These are phyloP conservation scores for Cardamine resedifolia DNA, from an alignment of 345 rosid species.

Conservation along the genomic window DNA sequence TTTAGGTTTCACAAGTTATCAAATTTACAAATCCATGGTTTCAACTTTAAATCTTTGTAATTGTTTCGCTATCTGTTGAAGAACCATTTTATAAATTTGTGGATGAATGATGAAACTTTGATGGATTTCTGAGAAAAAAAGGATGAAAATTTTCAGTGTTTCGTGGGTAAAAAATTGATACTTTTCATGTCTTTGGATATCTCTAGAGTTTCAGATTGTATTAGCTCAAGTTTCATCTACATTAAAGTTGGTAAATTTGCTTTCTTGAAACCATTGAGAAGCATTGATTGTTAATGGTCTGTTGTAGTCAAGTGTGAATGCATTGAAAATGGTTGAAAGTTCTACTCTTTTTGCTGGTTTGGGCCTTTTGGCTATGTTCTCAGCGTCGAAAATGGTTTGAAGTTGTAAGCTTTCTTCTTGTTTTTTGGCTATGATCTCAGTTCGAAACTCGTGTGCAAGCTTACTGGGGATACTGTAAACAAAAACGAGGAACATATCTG, in stretches of 20 bases:
- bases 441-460: slow-evolving; percentile 78
- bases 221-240: neutral
- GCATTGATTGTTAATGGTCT: neutral
- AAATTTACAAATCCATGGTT: neutral
- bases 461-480: slow-evolving; percentile 83
- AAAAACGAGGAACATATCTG: slow-evolving; percentile 89
- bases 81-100: neutral
- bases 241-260: neutral
- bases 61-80: neutral
- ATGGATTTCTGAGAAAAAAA: neutral
- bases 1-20: neutral
- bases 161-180: neutral
- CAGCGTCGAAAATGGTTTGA: slow-evolving; percentile 26
- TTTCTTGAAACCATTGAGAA: no score
- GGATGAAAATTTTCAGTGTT: neutral
- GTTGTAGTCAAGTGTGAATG: neutral
- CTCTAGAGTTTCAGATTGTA: neutral
- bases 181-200: neutral
- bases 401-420: neutral
- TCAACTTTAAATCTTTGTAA: neutral
- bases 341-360: neutral
- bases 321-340: neutral
- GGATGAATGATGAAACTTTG: neutral
- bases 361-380: no score
- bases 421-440: slow-evolving; percentile 41